These are phyloP conservation scores for Acacia acuminata DNA, from an alignment of 306 rosid species.

Conservation along the genomic window DNA sequence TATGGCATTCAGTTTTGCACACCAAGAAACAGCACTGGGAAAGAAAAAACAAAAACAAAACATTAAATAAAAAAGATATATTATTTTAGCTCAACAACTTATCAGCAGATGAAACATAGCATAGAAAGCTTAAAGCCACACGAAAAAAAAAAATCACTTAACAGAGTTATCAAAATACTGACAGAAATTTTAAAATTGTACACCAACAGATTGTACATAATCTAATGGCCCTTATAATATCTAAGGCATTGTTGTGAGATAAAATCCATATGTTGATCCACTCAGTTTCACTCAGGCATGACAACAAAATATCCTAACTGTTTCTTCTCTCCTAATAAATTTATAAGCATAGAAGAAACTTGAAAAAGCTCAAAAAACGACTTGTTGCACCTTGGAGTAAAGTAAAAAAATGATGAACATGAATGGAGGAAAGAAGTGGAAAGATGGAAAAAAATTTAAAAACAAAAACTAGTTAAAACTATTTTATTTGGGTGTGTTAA, in stretches of 20 bases:
- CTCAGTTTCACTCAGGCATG: neutral
- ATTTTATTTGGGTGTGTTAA: too few species aligned
- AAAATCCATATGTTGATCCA: conserved; percentile 5
- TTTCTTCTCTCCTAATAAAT: neutral
- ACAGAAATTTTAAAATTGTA: neutral
- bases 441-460: neutral
- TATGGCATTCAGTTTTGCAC: conserved; percentile 92
- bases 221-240: neutral
- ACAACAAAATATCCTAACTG: neutral
- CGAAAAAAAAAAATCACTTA: neutral
- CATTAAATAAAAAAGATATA: neutral
- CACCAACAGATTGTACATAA: conserved; percentile 2
- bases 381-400: neutral
- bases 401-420: too few species aligned
- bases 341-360: neutral
- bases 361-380: neutral
- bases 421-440: neutral
- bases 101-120: neutral
- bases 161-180: conserved; percentile 14
- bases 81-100: neutral
- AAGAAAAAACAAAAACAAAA: conserved; percentile 1
- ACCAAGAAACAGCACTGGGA: conserved; percentile 95
- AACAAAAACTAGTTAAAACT: neutral
- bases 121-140: neutral
- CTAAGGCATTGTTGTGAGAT: neutral